Evolutionary conservation across 139 green algal species (phyloP).

Genomic region (Coelastrella sp.): DNA sequence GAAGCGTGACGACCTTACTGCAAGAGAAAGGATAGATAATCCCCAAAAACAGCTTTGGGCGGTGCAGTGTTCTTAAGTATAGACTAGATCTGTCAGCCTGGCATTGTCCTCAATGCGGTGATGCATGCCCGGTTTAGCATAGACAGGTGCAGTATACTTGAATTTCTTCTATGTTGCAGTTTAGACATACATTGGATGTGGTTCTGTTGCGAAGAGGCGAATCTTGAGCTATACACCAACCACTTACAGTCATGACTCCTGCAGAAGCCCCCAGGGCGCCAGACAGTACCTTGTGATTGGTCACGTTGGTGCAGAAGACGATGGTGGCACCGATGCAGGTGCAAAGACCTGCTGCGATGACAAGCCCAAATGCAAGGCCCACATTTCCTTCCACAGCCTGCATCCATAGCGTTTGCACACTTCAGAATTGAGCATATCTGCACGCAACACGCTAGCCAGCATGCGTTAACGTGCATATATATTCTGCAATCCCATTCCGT

Average conservation of each 20-base stretch:
- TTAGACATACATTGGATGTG: background rate
- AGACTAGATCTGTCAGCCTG: background rate
- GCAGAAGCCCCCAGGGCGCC: constrained; percentile 68
- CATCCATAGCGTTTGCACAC: background rate
- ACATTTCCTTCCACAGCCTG: constrained; percentile 45
- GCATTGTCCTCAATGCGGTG: background rate
- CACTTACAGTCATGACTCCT: constrained; percentile 73
- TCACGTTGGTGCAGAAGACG: constrained; percentile 67
- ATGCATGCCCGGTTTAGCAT: too few relatives aligned
- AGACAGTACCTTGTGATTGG: constrained; percentile 64
- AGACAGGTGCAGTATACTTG: too few relatives aligned
- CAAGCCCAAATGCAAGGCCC: constrained; percentile 74
- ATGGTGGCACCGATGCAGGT: constrained; percentile 68
- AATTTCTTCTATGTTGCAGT: too few relatives aligned
- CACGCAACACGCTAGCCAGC: too few relatives aligned
- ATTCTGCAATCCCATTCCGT: too few relatives aligned
- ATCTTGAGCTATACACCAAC: background rate
- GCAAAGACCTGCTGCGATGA: constrained; percentile 64
- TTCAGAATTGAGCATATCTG: too few relatives aligned
- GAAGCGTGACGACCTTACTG: background rate
- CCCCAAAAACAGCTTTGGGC: too few relatives aligned
- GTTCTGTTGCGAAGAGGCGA: background rate
- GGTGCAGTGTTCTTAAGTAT: background rate
- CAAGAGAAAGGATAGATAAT: too few relatives aligned
- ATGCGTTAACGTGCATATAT: too few relatives aligned